Conservation (phyloP, 352 stramenopile genomes). For the Phytophthora fragariae region DNA sequence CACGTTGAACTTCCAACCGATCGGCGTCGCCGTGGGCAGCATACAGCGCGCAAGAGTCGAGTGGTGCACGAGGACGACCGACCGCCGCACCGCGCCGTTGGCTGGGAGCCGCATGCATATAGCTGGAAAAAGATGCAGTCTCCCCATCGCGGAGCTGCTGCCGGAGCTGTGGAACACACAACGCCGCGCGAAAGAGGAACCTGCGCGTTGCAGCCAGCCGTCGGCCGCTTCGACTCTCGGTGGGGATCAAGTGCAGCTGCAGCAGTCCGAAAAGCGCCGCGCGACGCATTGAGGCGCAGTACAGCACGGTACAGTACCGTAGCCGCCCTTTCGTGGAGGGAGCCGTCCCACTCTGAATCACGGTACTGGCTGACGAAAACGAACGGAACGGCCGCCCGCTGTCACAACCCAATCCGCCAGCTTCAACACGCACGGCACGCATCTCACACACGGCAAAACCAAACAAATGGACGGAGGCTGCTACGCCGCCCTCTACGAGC, state of each 20-base stretch:
- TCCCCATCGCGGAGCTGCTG: neutral
- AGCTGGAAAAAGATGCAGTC: neutral
- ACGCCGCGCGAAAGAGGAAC: neutral
- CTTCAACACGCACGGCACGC: conserved; percentile 18
- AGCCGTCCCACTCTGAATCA: too few relatives aligned
- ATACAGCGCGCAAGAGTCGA: conserved; percentile 5
- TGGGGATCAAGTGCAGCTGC: too few relatives aligned
- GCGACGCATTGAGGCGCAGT: too few relatives aligned
- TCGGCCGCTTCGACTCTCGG: too few relatives aligned
- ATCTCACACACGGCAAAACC: neutral
- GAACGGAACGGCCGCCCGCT: conserved; percentile 21
- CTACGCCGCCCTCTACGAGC: conserved; percentile 23
- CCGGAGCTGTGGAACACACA: neutral
- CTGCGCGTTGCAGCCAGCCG: too few relatives aligned
- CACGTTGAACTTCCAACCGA: neutral
- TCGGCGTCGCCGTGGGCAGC: neutral
- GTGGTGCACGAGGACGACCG: conserved; percentile 13
- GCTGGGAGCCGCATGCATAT: neutral
- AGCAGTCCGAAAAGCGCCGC: too few relatives aligned
- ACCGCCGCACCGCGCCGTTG: neutral
- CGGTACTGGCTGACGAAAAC: conserved; percentile 9
- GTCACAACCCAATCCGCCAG: conserved; percentile 32
- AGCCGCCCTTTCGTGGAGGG: too few relatives aligned
- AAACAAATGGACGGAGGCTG: conserved; percentile 29
- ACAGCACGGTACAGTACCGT: too few relatives aligned